Conservation (phyloP, 148 eudicot species). For the Rhododendron williamsianum region DNA sequence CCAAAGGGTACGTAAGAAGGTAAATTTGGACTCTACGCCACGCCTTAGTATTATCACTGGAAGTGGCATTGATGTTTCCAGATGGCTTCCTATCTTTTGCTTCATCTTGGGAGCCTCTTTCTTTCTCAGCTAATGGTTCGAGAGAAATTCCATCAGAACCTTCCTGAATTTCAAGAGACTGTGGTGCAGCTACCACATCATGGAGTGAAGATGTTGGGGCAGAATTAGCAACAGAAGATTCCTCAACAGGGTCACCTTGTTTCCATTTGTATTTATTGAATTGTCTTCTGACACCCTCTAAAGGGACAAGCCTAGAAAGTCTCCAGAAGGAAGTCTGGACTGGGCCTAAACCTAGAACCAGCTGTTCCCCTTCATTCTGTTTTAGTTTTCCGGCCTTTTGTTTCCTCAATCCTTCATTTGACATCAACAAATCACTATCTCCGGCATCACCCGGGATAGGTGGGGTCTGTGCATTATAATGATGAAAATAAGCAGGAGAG, state of each 20-base stretch:
- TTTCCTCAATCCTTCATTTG: constrained; percentile 32
- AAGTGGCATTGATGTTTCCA: constrained; percentile 34
- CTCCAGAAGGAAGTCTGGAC: constrained; percentile 93
- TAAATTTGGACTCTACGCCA: constrained; percentile 85
- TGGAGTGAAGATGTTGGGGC: constrained; percentile 38
- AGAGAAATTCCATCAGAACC: constrained; percentile 89
- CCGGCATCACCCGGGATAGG: constrained; percentile 25
- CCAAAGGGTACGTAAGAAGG: constrained; percentile 99
- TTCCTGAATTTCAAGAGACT: constrained; percentile 89
- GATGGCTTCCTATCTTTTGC: constrained; percentile 30
- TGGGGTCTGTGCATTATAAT: constrained; percentile 59
- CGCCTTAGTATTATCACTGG: constrained; percentile 38
- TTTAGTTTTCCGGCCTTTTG: constrained; percentile 42
- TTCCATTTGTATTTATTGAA: constrained; percentile 49
- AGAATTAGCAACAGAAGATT: constrained; percentile 34
- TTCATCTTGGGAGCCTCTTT: constrained; percentile 35
- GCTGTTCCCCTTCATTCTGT: constrained; percentile 65
- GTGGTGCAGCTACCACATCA: constrained; percentile 42
- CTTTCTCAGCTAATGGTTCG: constrained; percentile 53
- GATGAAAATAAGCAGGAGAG: constrained; percentile 99
- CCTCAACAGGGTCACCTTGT: constrained; percentile 32
- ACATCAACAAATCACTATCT: constrained; percentile 24
- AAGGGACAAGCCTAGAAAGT: constrained; percentile 84
- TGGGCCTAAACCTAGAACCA: constrained; percentile 94
- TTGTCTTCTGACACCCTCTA: constrained; percentile 70